phyloP scores from a whole-genome alignment of 2,329 filamentous ascomycete species.

The Fusarium oxysporum region DNA sequence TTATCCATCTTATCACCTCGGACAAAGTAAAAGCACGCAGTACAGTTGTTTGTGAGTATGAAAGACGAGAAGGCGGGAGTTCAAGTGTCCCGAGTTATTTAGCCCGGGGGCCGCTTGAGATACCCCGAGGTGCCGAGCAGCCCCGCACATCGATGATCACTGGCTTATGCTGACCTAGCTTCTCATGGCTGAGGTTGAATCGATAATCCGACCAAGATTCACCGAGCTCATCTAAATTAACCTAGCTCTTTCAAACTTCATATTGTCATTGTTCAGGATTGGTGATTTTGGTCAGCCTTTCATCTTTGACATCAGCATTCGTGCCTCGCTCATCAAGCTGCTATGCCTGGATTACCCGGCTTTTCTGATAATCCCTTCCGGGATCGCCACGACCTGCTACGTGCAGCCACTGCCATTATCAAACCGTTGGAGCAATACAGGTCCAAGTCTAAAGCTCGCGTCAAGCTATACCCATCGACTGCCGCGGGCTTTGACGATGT shows the following conservation, averaged over 20 bases:
- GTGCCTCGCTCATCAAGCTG: no score
- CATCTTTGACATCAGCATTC: no score
- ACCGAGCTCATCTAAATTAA: no score
- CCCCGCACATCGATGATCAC: not conserved
- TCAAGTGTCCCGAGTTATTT: not conserved
- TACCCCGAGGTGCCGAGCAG: not conserved
- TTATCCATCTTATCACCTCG: not conserved
- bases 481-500: constrained; percentile 57
- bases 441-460: constrained; percentile 50
- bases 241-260: no score
- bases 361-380: constrained; percentile 56
- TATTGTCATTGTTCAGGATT: no score
- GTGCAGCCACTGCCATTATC: constrained; percentile 50
- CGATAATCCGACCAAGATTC: no score
- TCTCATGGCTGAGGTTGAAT: no score
- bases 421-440: constrained; percentile 49
- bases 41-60: not conserved
- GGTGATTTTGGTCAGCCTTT: no score
- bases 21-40: not conserved
- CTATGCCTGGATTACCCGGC: constrained; percentile 50
- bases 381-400: constrained; percentile 51
- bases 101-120: not conserved
- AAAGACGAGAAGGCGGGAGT: not conserved
- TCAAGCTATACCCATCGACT: constrained; percentile 52
- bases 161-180: no score